A percentile compares a stretch with the other conserved stretches of the same genome.
These are phyloP conservation scores for Musa schizocarpa DNA, from an alignment of 176 grass and related monocot genomes.

Conservation along the genomic window DNA sequence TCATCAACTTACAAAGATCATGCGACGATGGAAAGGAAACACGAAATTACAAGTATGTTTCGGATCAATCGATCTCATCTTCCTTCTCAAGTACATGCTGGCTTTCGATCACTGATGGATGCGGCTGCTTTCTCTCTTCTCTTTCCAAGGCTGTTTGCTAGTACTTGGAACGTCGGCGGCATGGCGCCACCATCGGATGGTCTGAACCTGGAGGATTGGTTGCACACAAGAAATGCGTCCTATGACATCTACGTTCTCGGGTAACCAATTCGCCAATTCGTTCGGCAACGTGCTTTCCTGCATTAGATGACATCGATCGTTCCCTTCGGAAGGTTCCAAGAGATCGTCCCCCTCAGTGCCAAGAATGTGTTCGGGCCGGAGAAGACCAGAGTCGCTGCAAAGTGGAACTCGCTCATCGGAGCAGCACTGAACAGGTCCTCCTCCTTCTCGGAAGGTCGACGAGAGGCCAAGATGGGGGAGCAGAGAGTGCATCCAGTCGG, in stretches of 20 bases:
- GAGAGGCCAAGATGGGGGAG: background rate
- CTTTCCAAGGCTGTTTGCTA: slow-evolving; percentile 50
- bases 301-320: background rate
- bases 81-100: background rate
- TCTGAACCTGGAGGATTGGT: slow-evolving; percentile 77
- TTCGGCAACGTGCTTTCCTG: background rate
- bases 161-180: slow-evolving; percentile 92
- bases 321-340: slow-evolving; percentile 60
- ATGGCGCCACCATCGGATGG: slow-evolving; percentile 46
- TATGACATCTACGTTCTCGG: slow-evolving; percentile 94
- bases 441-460: slow-evolving; percentile 1
- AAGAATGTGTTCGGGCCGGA: slow-evolving; percentile 78
- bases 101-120: background rate
- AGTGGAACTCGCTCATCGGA: slow-evolving; percentile 74
- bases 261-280: slow-evolving; percentile 19
- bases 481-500: slow-evolving; percentile 22
- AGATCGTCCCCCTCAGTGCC: slow-evolving; percentile 74
- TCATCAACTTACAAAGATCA: slow-evolving; percentile 29
- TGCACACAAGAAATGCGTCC: slow-evolving; percentile 41
- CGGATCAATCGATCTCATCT: background rate
- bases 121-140: background rate
- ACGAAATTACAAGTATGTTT: slow-evolving; percentile 53
- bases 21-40: slow-evolving; percentile 29
- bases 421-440: slow-evolving; percentile 43
- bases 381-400: slow-evolving; percentile 41